Evolutionary conservation across 1,284 basidiomycete species (phyloP).

Genomic region (Heterobasidion annosum): DNA sequence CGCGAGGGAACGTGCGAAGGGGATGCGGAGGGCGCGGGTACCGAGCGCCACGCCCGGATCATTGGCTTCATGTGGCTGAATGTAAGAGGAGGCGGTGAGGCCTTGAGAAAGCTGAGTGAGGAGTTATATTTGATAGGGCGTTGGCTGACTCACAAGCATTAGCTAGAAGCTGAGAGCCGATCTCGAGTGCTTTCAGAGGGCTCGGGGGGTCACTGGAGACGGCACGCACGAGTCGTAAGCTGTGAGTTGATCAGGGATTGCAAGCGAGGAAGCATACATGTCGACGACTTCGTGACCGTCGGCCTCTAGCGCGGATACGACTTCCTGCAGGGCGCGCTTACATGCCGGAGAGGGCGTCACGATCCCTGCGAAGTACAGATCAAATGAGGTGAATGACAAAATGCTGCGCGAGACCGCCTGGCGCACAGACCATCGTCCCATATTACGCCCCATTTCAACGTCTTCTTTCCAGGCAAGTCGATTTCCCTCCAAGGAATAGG

Average conservation of each 20-base stretch:
- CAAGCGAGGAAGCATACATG: slow-evolving; percentile 25
- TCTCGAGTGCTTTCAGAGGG: slow-evolving; percentile 25
- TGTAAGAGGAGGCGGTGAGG: slow-evolving; percentile 23
- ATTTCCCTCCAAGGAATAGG: slow-evolving; percentile 49
- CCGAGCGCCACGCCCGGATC: slow-evolving; percentile 29
- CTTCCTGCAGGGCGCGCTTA: slow-evolving; percentile 42
- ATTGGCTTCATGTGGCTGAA: slow-evolving; percentile 30
- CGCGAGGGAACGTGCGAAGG: slow-evolving; percentile 23
- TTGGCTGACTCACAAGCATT: slow-evolving; percentile 23
- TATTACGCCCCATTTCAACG: slow-evolving; percentile 45
- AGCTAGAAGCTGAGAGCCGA: slow-evolving; percentile 30
- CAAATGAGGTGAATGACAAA: background rate
- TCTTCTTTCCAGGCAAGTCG: slow-evolving; percentile 31
- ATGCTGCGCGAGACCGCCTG: too few species aligned
- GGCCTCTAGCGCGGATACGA: slow-evolving; percentile 34
- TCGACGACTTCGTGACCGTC: slow-evolving; percentile 44
- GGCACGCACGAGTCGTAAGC: background rate
- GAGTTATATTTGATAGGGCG: background rate
- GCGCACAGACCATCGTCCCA: slow-evolving; percentile 37
- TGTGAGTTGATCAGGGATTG: background rate
- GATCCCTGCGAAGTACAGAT: slow-evolving; percentile 22
- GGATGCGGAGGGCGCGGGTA: slow-evolving; percentile 28
- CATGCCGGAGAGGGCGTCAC: slow-evolving; percentile 51
- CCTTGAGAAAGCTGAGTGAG: slow-evolving; percentile 15
- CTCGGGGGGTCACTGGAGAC: slow-evolving; percentile 23